phyloP scores from a whole-genome alignment of 768 basidiomycete species.

The Mycena rosella region DNA sequence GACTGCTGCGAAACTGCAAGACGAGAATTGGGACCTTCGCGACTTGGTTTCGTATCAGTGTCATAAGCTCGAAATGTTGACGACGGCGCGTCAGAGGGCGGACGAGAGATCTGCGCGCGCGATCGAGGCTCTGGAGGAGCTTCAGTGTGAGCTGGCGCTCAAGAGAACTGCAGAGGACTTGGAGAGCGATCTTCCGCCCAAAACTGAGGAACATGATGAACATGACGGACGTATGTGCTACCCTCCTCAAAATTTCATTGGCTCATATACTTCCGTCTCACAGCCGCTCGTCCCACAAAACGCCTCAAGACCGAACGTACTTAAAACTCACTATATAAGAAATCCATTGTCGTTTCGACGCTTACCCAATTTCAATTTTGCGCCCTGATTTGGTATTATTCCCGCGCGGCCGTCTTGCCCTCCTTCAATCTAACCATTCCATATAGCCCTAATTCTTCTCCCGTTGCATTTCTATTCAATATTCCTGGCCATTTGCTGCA shows the following conservation, averaged over 20 bases:
- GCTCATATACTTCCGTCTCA: slow-evolving; percentile 21
- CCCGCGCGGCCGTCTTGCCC: slow-evolving; percentile 19
- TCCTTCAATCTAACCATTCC: slow-evolving; percentile 20
- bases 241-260: slow-evolving; percentile 23
- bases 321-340: slow-evolving; percentile 20
- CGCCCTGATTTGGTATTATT: slow-evolving; percentile 19
- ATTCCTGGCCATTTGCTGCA: slow-evolving; percentile 15
- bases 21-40: slow-evolving; percentile 21
- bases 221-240: slow-evolving; percentile 20
- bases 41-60: slow-evolving; percentile 17
- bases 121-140: slow-evolving; percentile 21
- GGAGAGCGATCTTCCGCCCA: slow-evolving; percentile 16
- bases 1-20: slow-evolving; percentile 24
- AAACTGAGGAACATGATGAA: slow-evolving; percentile 23
- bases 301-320: slow-evolving; percentile 16
- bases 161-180: slow-evolving; percentile 22
- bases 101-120: slow-evolving; percentile 19
- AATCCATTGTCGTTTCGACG: slow-evolving; percentile 23
- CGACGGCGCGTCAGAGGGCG: slow-evolving; percentile 18
- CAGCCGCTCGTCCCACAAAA: slow-evolving; percentile 24
- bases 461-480: slow-evolving; percentile 17
- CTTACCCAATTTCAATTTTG: slow-evolving; percentile 17
- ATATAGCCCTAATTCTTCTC: slow-evolving; percentile 18
- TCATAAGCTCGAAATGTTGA: slow-evolving; percentile 18
- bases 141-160: slow-evolving; percentile 20